Evolutionary conservation across 2,329 filamentous ascomycete species (phyloP).

Genomic region (Cercospora berteroae): DNA sequence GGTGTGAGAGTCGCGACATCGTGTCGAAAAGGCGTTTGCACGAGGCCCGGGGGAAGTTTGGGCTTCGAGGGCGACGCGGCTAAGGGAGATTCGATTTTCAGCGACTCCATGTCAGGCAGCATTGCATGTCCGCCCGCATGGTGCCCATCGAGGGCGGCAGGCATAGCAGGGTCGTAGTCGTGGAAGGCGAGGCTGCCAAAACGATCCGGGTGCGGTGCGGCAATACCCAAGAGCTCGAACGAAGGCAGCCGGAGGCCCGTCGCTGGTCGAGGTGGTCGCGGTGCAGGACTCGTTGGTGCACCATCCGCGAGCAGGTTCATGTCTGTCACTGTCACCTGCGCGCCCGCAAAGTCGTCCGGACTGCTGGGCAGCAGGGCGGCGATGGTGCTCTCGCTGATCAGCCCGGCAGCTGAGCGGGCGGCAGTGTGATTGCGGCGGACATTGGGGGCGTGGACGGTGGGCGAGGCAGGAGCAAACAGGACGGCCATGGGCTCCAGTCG

Average conservation of each 20-base stretch:
- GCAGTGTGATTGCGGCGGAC: background rate
- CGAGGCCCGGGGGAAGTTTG: constrained; percentile 23
- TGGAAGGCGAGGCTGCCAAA: constrained; percentile 31
- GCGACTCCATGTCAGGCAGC: constrained; percentile 13
- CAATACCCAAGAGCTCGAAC: constrained; percentile 54
- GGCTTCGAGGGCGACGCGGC: constrained; percentile 7
- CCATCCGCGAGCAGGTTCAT: constrained; percentile 34
- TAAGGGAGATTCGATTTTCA: constrained; percentile 4
- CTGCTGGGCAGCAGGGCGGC: background rate
- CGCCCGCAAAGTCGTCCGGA: background rate
- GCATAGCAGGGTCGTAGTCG: constrained; percentile 10
- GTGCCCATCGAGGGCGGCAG: background rate
- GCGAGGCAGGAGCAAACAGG: background rate
- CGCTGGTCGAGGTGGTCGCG: constrained; percentile 24
- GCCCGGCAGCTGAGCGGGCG: background rate
- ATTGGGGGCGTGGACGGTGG: background rate
- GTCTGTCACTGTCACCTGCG: constrained; percentile 6
- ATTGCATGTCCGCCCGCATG: background rate
- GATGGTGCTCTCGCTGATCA: background rate
- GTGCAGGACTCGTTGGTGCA: constrained; percentile 15
- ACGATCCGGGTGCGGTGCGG: constrained; percentile 47
- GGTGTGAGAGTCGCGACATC: constrained; percentile 47
- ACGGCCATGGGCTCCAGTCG: background rate
- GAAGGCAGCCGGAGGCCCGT: constrained; percentile 52
- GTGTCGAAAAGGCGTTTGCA: constrained; percentile 34